Conservation (phyloP, 805 yeast genomes). For the Ogataea populi-albae region DNA sequence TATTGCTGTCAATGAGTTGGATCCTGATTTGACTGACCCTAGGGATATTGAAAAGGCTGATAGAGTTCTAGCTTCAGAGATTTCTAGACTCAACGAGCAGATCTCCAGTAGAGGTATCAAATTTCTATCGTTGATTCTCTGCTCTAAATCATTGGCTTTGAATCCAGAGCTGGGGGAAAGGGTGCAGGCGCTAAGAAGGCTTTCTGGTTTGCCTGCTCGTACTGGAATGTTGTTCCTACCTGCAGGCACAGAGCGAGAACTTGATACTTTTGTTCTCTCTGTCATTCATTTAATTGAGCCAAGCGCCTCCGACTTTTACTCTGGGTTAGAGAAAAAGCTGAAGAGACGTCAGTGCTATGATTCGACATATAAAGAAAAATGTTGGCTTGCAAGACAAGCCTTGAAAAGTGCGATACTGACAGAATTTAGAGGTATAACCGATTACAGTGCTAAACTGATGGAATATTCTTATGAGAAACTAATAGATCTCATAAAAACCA, state of each 20-base stretch:
- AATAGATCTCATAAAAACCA: constrained; percentile 36
- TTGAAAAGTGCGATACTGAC: constrained; percentile 49
- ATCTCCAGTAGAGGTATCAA: constrained; percentile 31
- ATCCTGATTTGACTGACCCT: constrained; percentile 27
- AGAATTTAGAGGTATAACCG: constrained; percentile 45
- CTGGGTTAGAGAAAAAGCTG: constrained; percentile 37
- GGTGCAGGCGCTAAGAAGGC: constrained; percentile 35
- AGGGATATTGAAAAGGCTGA: constrained; percentile 27
- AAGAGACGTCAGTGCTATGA: constrained; percentile 36
- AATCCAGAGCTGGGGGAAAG: constrained; percentile 36
- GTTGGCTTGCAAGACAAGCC: constrained; percentile 50
- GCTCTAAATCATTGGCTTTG: constrained; percentile 26
- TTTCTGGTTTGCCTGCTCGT: constrained; percentile 42
- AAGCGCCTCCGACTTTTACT: constrained; percentile 44
- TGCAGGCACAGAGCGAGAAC: constrained; percentile 39
- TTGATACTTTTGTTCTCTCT: constrained; percentile 38
- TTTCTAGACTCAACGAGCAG: constrained; percentile 32
- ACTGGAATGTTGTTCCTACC: constrained; percentile 45
- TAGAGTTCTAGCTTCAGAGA: constrained; percentile 36
- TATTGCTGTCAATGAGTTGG: constrained; percentile 42
- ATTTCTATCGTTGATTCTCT: constrained; percentile 36
- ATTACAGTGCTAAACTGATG: constrained; percentile 46
- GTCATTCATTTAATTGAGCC: constrained; percentile 39
- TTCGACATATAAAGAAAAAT: constrained; percentile 20
- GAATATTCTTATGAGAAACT: constrained; percentile 55